Base-by-base conservation (phyloP, 257 asterid genomes). In the Gynochthodes officinalis region DNA sequence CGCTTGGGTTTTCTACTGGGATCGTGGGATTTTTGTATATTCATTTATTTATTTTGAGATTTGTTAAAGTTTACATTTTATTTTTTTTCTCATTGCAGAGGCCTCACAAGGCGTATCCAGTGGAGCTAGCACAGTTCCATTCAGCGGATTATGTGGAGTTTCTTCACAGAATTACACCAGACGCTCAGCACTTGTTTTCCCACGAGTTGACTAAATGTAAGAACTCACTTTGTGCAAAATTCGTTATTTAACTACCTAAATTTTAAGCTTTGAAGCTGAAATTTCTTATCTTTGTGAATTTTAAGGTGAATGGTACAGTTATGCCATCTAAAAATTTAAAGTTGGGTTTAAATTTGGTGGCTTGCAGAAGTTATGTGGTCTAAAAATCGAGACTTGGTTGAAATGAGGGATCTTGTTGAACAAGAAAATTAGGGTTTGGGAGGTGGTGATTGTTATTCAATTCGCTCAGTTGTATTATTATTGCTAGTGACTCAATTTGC, bases 81-180 rank as follows among this genome's bases (percentile, higher is more conserved):
- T 53, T 72, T 14, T 27, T 64, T 73, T 35, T 75, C 76, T 52
- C 76, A 75, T 32, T 80, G 78, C 77, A 94, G 98, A 92, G 99
- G 89, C 99, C 99, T 76, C 98, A 95, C 79, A 92, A 92, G 84
- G 99, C 98, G 18, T 95, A 95, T 57, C 96, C 97, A 0, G 93
- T 86, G 79, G 99, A 95, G 96, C 79, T 95, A 78, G 98, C 98
- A 7, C 99, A 95, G 87, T 95, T 90, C 84, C 99, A 95, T 81
- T 86, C 99, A 2, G 91, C 98, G 14, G 98, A 95, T 78, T 95
- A 95, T 72, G 98, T 95, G 72, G 98, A 92, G 80, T 95, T 95
- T 77, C 80, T 95, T 84, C 93, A 92, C 76, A 78, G 98, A 65
- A 90, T 95, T 76, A 85, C 95, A 25, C 98, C 99, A 0, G 88